A percentile compares a stretch with the other conserved stretches of the same genome.
These are phyloP conservation scores for Scenedesmus sp. DNA, from an alignment of 163 green algal species.

Conservation along the genomic window DNA sequence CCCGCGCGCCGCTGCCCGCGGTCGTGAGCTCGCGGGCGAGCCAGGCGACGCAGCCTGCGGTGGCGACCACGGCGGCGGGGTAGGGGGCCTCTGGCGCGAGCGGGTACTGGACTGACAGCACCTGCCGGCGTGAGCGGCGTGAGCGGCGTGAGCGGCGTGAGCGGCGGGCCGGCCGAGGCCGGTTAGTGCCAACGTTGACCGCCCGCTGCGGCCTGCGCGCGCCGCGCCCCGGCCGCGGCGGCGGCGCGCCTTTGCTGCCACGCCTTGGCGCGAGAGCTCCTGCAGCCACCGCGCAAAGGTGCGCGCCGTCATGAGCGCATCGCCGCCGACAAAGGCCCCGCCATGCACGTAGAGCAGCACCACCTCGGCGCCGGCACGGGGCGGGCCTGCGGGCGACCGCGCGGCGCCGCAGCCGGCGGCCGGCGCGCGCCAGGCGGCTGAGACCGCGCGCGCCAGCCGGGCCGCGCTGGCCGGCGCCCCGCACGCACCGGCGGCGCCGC, in stretches of 20 bases:
- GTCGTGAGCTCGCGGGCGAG: slow-evolving; percentile 2
- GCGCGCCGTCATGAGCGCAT: slow-evolving; percentile 20
- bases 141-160: background rate
- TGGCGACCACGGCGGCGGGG: slow-evolving; percentile 20
- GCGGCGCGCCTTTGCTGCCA: background rate
- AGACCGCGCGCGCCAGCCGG: too few species aligned
- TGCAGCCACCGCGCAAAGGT: slow-evolving; percentile 31
- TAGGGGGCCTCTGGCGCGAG: slow-evolving; percentile 18
- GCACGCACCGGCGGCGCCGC: too few species aligned
- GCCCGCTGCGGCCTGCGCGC: too few species aligned
- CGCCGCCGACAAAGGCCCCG: slow-evolving; percentile 25
- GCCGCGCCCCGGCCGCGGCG: background rate
- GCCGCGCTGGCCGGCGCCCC: too few species aligned
- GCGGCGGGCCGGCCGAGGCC: too few species aligned
- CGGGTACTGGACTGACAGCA: slow-evolving; percentile 31
- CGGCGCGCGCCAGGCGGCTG: too few species aligned
- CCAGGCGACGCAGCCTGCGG: slow-evolving; percentile 2
- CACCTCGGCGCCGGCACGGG: too few species aligned
- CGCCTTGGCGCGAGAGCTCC: slow-evolving; percentile 1
- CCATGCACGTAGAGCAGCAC: slow-evolving; percentile 30
- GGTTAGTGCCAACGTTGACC: too few species aligned
- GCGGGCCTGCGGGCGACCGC: too few species aligned
- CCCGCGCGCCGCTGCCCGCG: background rate
- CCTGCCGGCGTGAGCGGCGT: background rate
- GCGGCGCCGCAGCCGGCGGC: too few species aligned